Percentiles rank a stretch among this genome's conserved stretches.
Conservation (phyloP, 257 asterid species). For the Phtheirospermum japonicum region DNA sequence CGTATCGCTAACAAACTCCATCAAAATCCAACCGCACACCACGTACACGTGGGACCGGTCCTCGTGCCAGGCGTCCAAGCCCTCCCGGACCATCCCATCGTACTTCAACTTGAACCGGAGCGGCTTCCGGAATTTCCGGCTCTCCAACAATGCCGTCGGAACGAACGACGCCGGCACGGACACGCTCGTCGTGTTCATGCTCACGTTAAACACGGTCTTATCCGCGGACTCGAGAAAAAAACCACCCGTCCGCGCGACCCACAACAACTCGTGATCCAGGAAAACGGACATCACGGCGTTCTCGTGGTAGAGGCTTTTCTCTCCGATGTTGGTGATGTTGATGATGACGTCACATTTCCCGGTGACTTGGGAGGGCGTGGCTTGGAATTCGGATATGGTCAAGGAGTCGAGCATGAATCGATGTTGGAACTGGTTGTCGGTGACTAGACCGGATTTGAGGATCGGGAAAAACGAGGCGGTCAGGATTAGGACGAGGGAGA, state of each 20-base stretch:
- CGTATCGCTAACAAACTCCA: conserved; percentile 26
- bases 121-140: conserved; percentile 19
- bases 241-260: conserved; percentile 30
- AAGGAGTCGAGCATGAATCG: conserved; percentile 18
- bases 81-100: conserved; percentile 35
- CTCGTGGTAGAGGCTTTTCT: conserved; percentile 32
- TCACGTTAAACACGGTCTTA: conserved; percentile 24
- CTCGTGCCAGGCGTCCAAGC: conserved; percentile 30
- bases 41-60: conserved; percentile 32
- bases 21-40: conserved; percentile 36
- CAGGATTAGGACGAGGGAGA: conserved; percentile 25
- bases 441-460: neutral
- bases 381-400: conserved; percentile 24
- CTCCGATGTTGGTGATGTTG: conserved; percentile 24
- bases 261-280: conserved; percentile 35
- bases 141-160: conserved; percentile 33
- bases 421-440: conserved; percentile 2
- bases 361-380: conserved; percentile 22
- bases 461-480: conserved; percentile 28
- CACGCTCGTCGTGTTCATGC: conserved; percentile 22
- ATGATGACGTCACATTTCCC: conserved; percentile 29
- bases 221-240: conserved; percentile 27
- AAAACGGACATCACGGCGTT: conserved; percentile 31
- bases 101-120: conserved; percentile 33
- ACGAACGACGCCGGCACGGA: conserved; percentile 34